Base-by-base conservation (phyloP, 495 filamentous ascomycete genomes). In the Penicillium canescens region DNA sequence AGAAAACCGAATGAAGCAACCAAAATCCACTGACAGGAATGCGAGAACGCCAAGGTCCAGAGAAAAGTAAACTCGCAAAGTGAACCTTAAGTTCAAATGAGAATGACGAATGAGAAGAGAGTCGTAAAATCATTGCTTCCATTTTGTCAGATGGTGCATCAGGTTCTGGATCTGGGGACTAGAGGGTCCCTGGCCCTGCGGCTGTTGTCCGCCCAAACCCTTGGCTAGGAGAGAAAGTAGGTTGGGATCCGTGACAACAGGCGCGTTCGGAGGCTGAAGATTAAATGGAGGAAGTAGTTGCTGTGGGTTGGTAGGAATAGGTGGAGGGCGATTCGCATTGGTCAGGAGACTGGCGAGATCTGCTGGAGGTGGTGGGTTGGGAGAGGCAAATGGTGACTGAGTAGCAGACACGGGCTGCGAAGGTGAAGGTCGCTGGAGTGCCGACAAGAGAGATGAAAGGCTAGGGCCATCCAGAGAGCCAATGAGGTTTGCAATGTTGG, bases 401-500 rank as follows among this genome's bases (percentile, higher is more conserved):
- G 63, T 52, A 23, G 68, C 59, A 33, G 74, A 71, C n/a, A 75
- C 69, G 35, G 75, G 64, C 41, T 63, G 56, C 9, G 66, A 71
- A 43, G 69, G 75, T 43, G 75, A 78, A n/a, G 75, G 68, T 24
- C 75, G 73, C 55, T 77, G 76, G 28, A 78, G 64, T 6, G 82
- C 81, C 3, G 83, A 82, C 14, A 96, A 61, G 14, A 96, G 81
- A 26, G 84, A 85, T 60, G 91, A 86, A 3, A 96, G 73, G 7
- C 84, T 81, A 12, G 82, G 76, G 21, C 86, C 82, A 59, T 96
- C 89, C 12, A 96, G 73, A 28, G 83, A 77, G 8, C 84, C 77
- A 51, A 77, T 75, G 50, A 76, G 55, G 34, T 69, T 78, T 33
- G 75, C 74, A 36, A 78, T 65, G 26, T 75, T 76, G 24, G 73